phyloP scores from a whole-genome alignment of 1,139 yeast species.

The Saccharomyces hybrid region DNA sequence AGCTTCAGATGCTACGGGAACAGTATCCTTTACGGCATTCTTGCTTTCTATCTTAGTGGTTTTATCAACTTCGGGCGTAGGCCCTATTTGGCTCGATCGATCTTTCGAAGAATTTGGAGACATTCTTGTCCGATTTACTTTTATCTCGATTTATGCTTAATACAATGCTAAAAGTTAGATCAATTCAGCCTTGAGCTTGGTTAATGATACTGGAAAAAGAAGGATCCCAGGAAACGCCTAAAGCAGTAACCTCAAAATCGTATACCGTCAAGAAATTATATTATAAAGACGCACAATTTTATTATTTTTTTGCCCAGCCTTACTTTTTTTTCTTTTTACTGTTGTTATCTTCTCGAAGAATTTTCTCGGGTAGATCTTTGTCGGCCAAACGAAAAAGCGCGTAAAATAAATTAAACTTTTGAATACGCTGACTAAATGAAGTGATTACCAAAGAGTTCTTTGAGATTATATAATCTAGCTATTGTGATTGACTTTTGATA shows the following conservation, averaged over 20 bases:
- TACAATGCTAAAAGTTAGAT: background rate
- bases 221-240: background rate
- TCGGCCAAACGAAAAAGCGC: background rate
- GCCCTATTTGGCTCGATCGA: background rate
- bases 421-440: background rate
- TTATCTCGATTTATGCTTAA: background rate
- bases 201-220: background rate
- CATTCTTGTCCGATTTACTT: background rate
- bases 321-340: background rate
- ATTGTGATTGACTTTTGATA: background rate
- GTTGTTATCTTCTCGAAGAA: slow-evolving; percentile 1
- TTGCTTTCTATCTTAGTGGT: background rate
- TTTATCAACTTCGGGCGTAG: background rate
- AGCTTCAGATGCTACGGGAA: slow-evolving; percentile 7
- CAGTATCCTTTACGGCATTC: slow-evolving; percentile 27
- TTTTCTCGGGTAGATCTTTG: background rate
- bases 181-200: background rate
- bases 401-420: background rate
- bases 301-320: background rate
- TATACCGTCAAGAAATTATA: background rate
- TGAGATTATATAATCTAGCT: background rate
- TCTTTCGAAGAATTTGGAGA: background rate
- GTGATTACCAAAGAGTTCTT: background rate
- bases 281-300: background rate
- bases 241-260: background rate